A percentile compares a stretch with the other conserved stretches of the same genome.
These are phyloP conservation scores for Monosporozyma siamensis DNA, from an alignment of 805 yeast species.

Conservation along the genomic window DNA sequence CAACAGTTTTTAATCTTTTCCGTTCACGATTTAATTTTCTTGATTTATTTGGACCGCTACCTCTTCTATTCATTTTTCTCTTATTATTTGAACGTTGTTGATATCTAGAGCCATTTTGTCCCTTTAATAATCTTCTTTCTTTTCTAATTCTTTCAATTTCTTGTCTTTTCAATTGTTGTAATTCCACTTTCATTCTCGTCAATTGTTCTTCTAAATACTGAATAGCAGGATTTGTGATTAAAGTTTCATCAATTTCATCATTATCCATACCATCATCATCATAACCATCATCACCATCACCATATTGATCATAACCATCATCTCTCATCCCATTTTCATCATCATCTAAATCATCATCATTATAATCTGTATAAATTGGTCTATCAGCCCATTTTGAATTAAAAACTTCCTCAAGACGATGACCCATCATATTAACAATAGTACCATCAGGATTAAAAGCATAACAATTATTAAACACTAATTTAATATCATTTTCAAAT, in stretches of 20 bases:
- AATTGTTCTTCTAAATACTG: constrained; percentile 81
- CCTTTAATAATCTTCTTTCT: constrained; percentile 40
- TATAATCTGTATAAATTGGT: constrained; percentile 56
- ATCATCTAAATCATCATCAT: constrained; percentile 34
- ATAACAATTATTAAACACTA: constrained; percentile 84
- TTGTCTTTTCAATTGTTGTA: constrained; percentile 71
- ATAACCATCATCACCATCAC: constrained; percentile 28
- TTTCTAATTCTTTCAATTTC: constrained; percentile 58
- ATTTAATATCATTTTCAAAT: constrained; percentile 71
- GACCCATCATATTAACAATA: constrained; percentile 93
- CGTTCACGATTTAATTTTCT: constrained; percentile 6
- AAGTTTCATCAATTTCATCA: constrained; percentile 51
- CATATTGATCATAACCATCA: constrained; percentile 32
- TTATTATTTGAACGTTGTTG: constrained; percentile 27
- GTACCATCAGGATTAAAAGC: constrained; percentile 94
- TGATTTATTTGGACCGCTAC: constrained; percentile 10
- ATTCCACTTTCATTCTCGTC: constrained; percentile 73
- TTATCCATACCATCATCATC: constrained; percentile 23
- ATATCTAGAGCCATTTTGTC: constrained; percentile 21
- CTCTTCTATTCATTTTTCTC: constrained; percentile 25
- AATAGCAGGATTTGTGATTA: constrained; percentile 80
- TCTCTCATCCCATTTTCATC: constrained; percentile 42
- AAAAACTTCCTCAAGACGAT: constrained; percentile 75
- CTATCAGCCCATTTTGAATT: constrained; percentile 82
- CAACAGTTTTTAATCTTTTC: constrained; percentile 33